A percentile compares a stretch with the other conserved stretches of the same genome.
Evolutionary conservation across 495 filamentous ascomycete species (phyloP).

Genomic region (Penicillium paxilli): DNA sequence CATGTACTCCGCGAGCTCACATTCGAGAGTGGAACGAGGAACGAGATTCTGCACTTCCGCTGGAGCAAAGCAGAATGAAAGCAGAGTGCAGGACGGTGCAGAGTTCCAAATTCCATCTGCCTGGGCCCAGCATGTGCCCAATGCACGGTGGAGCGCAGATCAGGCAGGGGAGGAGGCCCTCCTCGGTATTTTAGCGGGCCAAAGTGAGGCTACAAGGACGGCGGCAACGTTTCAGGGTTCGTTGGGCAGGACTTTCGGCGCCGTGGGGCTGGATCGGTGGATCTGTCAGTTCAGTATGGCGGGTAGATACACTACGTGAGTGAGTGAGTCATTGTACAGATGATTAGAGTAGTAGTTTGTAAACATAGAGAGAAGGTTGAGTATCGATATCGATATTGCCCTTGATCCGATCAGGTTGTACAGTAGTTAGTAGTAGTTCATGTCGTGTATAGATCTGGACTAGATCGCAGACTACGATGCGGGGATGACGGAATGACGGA

Average conservation of each 20-base stretch:
- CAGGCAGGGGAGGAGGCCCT: slow-evolving; percentile 19
- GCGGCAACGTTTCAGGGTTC: slow-evolving; percentile 9
- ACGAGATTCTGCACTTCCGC: too few species aligned
- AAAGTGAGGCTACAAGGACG: slow-evolving; percentile 24
- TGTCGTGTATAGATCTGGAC: too few species aligned
- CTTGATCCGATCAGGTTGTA: too few species aligned
- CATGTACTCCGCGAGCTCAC: neutral
- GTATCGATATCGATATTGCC: too few species aligned
- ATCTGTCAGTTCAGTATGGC: neutral
- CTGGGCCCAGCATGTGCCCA: neutral
- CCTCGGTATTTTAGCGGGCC: neutral
- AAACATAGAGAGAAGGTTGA: too few species aligned
- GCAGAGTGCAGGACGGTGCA: too few species aligned
- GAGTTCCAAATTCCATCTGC: too few species aligned
- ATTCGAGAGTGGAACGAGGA: neutral
- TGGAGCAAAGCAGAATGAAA: too few species aligned
- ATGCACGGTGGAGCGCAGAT: slow-evolving; percentile 4
- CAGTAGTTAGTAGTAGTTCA: too few species aligned
- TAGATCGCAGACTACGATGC: too few species aligned
- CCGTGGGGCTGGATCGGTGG: slow-evolving; percentile 3
- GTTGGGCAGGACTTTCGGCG: slow-evolving; percentile 21
- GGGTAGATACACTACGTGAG: neutral
- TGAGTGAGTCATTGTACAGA: neutral
- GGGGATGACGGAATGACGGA: too few species aligned
- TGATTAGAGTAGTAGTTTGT: neutral